Percentiles rank a stretch among this genome's conserved stretches.
Evolutionary conservation across 805 yeast species (phyloP).

Genomic region (Candida suzukii): DNA sequence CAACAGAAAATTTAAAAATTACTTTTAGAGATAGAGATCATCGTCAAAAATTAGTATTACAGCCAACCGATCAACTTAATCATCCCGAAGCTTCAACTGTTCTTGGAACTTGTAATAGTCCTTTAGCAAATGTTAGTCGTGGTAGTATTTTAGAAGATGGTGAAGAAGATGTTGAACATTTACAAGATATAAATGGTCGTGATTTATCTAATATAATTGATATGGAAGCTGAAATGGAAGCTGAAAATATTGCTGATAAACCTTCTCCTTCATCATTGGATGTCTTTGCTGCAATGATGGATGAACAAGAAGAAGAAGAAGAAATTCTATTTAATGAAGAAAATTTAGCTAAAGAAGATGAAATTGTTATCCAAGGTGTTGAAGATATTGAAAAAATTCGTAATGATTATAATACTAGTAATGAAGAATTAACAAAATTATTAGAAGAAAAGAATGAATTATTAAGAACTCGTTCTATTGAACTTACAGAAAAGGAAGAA

Average conservation of each 20-base stretch:
- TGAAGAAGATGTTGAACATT: constrained; percentile 14
- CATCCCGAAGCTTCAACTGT: constrained; percentile 3
- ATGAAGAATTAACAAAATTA: constrained; percentile 1
- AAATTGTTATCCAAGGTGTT: constrained; percentile 2
- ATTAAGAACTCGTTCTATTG: background rate
- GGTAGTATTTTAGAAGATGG: constrained; percentile 17
- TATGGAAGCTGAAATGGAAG: constrained; percentile 7
- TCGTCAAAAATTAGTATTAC: background rate
- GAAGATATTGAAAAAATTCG: constrained; percentile 3
- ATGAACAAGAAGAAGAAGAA: constrained; percentile 13
- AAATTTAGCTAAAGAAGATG: constrained; percentile 5
- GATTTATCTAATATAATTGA: constrained; percentile 15
- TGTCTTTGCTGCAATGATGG: constrained; percentile 14
- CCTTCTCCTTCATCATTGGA: constrained; percentile 16
- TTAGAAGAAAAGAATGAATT: constrained; percentile 1
- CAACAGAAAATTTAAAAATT: background rate
- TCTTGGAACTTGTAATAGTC: constrained; percentile 18
- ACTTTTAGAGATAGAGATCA: background rate
- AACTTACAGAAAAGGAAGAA: constrained; percentile 1
- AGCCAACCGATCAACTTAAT: background rate
- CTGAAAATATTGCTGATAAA: constrained; percentile 3
- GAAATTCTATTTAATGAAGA: constrained; percentile 5
- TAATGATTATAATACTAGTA: constrained; percentile 1
- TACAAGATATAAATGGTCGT: constrained; percentile 1
- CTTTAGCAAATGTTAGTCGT: constrained; percentile 24